A percentile compares a stretch with the other conserved stretches of the same genome.
Evolutionary conservation across 2,329 filamentous ascomycete species (phyloP).

Genomic region (Lasiodiplodia sp.): DNA sequence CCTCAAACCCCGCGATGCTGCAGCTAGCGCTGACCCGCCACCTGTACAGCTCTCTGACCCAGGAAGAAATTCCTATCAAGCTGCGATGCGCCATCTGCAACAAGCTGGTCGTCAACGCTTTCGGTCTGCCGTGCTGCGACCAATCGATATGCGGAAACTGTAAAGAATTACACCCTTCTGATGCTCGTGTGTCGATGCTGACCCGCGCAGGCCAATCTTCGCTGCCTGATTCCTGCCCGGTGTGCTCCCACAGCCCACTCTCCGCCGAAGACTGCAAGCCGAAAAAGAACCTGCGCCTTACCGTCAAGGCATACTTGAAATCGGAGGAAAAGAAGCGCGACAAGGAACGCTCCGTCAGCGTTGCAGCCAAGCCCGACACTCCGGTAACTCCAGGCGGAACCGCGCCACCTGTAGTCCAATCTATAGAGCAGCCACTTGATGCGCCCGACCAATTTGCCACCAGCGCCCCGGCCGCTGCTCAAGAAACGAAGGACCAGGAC

Average conservation of each 20-base stretch:
- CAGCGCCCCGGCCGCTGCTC: not conserved
- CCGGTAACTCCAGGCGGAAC: constrained; percentile 24
- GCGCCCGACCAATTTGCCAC: constrained; percentile 5
- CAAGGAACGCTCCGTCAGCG: constrained; percentile 46
- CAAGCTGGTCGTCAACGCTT: constrained; percentile 88
- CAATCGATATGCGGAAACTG: constrained; percentile 92
- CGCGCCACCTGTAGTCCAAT: constrained; percentile 18
- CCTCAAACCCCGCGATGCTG: constrained; percentile 31
- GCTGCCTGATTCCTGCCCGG: constrained; percentile 81
- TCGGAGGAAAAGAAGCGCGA: constrained; percentile 91
- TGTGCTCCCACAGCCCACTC: constrained; percentile 91
- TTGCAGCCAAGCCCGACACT: constrained; percentile 17
- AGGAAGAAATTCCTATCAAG: constrained; percentile 93
- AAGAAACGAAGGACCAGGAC: constrained; percentile 1
- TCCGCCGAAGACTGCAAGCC: constrained; percentile 85
- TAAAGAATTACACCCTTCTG: constrained; percentile 53
- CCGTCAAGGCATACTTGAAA: constrained; percentile 88
- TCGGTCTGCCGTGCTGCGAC: constrained; percentile 92
- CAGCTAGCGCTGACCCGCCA: constrained; percentile 32
- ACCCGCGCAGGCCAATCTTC: constrained; percentile 71
- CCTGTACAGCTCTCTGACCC: constrained; percentile 69
- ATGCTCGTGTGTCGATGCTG: constrained; percentile 30
- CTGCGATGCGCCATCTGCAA: constrained; percentile 93
- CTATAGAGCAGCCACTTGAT: constrained; percentile 23
- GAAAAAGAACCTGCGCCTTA: constrained; percentile 90